phyloP scores from a whole-genome alignment of 345 rosid species.

The Corchorus capsularis region DNA sequence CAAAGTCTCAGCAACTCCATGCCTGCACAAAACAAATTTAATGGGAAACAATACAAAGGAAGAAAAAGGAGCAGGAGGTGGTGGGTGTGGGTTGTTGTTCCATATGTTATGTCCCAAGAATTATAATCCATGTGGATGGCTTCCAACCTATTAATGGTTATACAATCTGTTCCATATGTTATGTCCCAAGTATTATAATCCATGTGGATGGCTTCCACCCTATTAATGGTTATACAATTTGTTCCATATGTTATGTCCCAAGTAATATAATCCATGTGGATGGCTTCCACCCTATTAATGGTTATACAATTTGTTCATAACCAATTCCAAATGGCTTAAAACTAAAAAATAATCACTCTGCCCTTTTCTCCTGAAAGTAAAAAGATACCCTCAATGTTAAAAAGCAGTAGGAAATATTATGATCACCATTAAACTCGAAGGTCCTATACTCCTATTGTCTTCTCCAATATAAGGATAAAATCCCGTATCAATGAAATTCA shows the following conservation, averaged over 20 bases:
- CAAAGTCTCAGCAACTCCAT: constrained; percentile 61
- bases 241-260: not conserved
- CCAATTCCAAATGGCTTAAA: not conserved
- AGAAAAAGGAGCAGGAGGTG: too few species aligned
- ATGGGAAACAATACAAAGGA: not conserved
- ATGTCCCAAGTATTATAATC: not conserved
- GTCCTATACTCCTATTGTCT: not conserved
- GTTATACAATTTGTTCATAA: not conserved
- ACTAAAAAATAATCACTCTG: not conserved
- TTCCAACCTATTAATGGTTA: too few species aligned
- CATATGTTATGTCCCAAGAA: not conserved
- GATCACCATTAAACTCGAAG: not conserved
- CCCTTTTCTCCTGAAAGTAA: not conserved
- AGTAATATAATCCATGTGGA: not conserved
- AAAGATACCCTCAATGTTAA: not conserved
- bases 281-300: not conserved
- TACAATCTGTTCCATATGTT: not conserved
- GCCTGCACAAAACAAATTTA: constrained; percentile 39
- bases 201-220: too few species aligned
- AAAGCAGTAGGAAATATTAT: not conserved
- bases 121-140: too few species aligned
- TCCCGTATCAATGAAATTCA: not conserved
- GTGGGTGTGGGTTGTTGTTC: not conserved
- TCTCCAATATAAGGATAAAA: not conserved
- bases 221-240: too few species aligned